Evolutionary conservation across 2,329 filamentous ascomycete genomes (phyloP).

Genomic region (Malbranchea zuffiana): DNA sequence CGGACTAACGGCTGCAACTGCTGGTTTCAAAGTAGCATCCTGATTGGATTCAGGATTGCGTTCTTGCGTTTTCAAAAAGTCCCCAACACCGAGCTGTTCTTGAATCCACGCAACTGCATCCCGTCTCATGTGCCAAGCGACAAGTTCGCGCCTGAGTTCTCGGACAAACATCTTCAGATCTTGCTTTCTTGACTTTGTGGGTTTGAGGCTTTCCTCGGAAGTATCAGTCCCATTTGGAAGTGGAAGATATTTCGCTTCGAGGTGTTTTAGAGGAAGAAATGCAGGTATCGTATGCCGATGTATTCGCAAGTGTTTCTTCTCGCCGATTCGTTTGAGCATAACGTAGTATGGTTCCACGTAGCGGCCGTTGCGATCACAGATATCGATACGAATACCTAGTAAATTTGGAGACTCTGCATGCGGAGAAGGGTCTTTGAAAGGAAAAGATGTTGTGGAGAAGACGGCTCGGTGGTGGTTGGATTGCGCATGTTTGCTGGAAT

Average conservation of each 20-base stretch:
- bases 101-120: constrained; percentile 29
- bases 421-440: constrained; percentile 36
- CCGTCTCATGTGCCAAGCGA: constrained; percentile 32
- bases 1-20: constrained; percentile 27
- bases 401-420: constrained; percentile 22
- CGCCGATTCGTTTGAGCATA: constrained; percentile 23
- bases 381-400: constrained; percentile 34
- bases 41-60: neutral
- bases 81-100: constrained; percentile 23
- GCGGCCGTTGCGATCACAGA: constrained; percentile 29
- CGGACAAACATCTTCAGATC: constrained; percentile 29
- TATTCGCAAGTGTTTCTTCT: constrained; percentile 23
- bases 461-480: constrained; percentile 36
- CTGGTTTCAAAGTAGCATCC: constrained; percentile 17
- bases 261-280: constrained; percentile 31
- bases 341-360: constrained; percentile 37
- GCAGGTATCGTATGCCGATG: constrained; percentile 37
- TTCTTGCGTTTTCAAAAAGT: constrained; percentile 9
- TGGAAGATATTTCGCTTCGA: constrained; percentile 30
- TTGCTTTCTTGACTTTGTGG: constrained; percentile 23
- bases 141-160: constrained; percentile 32
- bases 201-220: constrained; percentile 13
- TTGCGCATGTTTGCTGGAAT: constrained; percentile 24
- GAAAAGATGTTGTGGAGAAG: constrained; percentile 37
- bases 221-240: constrained; percentile 15